phyloP scores from a whole-genome alignment of 106 monocot genomes.

The Triglochin maritima region DNA sequence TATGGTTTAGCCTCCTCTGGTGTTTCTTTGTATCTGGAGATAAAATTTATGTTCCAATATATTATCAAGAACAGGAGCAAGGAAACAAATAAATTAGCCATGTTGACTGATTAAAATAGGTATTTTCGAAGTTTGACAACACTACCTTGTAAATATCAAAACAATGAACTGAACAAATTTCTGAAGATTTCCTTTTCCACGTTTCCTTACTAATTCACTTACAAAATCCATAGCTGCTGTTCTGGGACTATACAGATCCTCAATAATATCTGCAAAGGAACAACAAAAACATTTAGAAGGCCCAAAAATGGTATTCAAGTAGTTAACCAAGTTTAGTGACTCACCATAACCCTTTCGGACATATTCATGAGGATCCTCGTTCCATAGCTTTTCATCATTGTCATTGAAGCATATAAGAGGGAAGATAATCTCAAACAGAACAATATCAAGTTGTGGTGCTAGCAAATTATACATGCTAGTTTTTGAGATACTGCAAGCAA shows the following conservation, averaged over 20 bases:
- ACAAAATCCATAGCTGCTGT: conserved; percentile 99
- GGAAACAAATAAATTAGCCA: neutral
- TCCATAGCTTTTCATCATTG: conserved; percentile 84
- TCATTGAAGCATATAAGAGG: conserved; percentile 98
- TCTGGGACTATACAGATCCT: conserved; percentile 95
- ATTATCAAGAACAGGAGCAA: neutral
- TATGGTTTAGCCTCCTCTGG: conserved; percentile 59
- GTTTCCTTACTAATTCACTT: conserved; percentile 91
- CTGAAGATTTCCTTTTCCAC: conserved; percentile 79
- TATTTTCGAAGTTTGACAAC: neutral
- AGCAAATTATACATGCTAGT: conserved; percentile 75
- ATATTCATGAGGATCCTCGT: conserved; percentile 99
- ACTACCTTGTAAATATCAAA: conserved; percentile 66
- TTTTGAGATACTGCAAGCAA: conserved; percentile 69
- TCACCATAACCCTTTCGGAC: conserved; percentile 98
- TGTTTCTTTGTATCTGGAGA: conserved; percentile 67
- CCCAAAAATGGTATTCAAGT: too few relatives aligned
- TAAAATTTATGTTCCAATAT: too few relatives aligned
- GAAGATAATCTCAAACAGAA: conserved; percentile 96
- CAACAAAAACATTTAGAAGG: neutral
- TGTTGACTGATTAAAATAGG: neutral
- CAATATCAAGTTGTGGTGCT: conserved; percentile 65
- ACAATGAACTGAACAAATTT: conserved; percentile 90
- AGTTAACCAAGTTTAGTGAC: neutral
- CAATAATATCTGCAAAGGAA: conserved; percentile 75